Base-by-base conservation (phyloP, 2,329 filamentous ascomycete species). In the Penicillium sp. region DNA sequence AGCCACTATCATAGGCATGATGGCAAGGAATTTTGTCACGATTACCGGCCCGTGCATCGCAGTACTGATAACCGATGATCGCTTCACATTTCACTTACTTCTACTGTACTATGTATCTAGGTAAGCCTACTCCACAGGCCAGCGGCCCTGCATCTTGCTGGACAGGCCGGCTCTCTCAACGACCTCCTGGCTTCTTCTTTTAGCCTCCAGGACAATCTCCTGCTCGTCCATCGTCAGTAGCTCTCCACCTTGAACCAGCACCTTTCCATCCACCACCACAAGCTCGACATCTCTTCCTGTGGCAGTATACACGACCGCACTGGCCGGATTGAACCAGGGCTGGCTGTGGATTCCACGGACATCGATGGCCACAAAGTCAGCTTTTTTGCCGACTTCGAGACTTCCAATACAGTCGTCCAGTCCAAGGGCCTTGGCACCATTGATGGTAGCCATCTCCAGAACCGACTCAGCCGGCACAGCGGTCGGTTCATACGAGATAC, bases 381-480 rank as follows among this genome's bases (percentile, higher is more conserved):
- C 71, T 49, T 72, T 73, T 60, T 73, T 75, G 1, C 70, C 71
- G 5, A 68, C 54, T 46, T 72, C 69, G 15, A 74, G 42, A 41
- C 66, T 72, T 2, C 72, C 72, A 9, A 72, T 71, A 0, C 60
- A 51, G 13, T 63, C 53, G 12, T 72, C 64, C 44, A 79, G 54
- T 0, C 76, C 76, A 25, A 80, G 56, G 0, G 77, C 76, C 47
- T 64, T 71, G 0, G 77, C 77, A 0, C 75, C 77, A 44, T 76
- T 72, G 52, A 79, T 76, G 0, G 77, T 79, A 0, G 76, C 76
- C 74, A 80, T 78, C 54, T 76, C 73, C 24, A 79, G 60, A 2
- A 75, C 76, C 0, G 66, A 64, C 49, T 78, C 72, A 0, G 77
- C 77, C 0, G 68, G 67, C 0, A 79, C 63, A 0, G 68, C 53